Conservation (phyloP, 2,329 filamentous ascomycete species). For the Massarina eburnea region DNA sequence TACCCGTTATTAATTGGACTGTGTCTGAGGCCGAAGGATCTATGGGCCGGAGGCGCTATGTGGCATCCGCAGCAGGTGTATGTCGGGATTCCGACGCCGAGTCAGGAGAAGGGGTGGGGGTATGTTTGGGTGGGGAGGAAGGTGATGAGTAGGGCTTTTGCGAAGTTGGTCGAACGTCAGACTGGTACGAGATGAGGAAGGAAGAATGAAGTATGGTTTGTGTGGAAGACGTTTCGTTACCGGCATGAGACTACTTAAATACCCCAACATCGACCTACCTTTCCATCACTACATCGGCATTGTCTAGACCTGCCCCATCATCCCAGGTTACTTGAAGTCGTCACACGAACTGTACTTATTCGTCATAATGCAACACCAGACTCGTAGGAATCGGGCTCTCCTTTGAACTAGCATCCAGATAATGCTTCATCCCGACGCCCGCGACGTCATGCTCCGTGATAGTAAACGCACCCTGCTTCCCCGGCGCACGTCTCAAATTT, state of each 20-base stretch:
- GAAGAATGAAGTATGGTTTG: too few relatives aligned
- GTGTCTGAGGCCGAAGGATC: constrained; percentile 2
- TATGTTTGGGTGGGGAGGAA: constrained; percentile 5
- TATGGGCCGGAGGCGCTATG: constrained; percentile 5
- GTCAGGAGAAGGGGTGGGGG: constrained; percentile 7
- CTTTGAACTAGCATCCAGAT: constrained; percentile 51
- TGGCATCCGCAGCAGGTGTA: constrained; percentile 9
- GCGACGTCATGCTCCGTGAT: constrained; percentile 50
- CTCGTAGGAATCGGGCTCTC: constrained; percentile 46
- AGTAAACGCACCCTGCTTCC: constrained; percentile 41
- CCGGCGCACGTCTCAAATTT: constrained; percentile 34
- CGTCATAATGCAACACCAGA: constrained; percentile 29
- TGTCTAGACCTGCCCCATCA: too few relatives aligned
- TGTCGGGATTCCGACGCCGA: neutral
- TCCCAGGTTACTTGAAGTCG: too few relatives aligned
- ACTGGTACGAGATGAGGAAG: too few relatives aligned
- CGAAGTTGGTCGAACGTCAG: neutral
- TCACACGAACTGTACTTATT: constrained; percentile 15
- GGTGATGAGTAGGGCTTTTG: neutral
- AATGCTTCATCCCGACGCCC: constrained; percentile 52
- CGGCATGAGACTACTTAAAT: too few relatives aligned
- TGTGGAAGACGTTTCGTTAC: too few relatives aligned
- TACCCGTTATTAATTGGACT: constrained; percentile 5
- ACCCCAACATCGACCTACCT: too few relatives aligned
- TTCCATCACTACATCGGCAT: too few relatives aligned